These are phyloP conservation scores for Thuidium tamariscinum DNA, from an alignment of 225 moss, liverwort and hornwort species.

Conservation along the genomic window DNA sequence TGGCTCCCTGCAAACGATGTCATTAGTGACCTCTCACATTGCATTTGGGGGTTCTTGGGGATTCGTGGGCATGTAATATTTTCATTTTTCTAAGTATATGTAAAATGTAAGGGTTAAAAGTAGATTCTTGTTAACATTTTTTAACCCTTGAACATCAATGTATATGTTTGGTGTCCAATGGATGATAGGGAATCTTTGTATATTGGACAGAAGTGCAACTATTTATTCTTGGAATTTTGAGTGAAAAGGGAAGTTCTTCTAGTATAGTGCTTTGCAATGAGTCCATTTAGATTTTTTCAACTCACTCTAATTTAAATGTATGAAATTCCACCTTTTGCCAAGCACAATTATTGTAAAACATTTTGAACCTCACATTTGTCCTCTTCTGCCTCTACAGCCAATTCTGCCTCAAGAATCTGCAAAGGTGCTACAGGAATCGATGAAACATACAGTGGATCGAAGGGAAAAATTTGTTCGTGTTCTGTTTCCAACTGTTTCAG, in stretches of 20 bases:
- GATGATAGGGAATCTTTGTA: too few relatives aligned
- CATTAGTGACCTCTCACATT: neutral
- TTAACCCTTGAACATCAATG: too few relatives aligned
- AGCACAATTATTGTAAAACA: neutral
- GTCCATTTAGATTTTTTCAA: too few relatives aligned
- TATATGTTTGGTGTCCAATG: too few relatives aligned
- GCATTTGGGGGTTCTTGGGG: neutral
- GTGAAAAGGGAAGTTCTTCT: too few relatives aligned
- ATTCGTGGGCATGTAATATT: neutral
- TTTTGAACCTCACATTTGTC: slow-evolving; percentile 2
- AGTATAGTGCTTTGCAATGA: too few relatives aligned
- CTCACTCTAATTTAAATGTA: too few relatives aligned
- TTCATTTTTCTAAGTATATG: neutral
- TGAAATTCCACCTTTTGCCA: too few relatives aligned
- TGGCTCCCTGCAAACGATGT: slow-evolving; percentile 2
- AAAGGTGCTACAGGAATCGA: slow-evolving; percentile 8
- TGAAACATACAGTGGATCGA: slow-evolving; percentile 20
- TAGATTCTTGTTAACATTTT: neutral
- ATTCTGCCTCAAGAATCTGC: neutral
- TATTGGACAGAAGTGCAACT: too few relatives aligned
- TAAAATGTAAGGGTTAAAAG: neutral
- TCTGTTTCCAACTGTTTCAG: slow-evolving; percentile 52
- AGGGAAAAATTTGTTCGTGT: slow-evolving; percentile 45
- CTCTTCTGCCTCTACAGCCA: neutral
- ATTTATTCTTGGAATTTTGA: too few relatives aligned